These are phyloP conservation scores for Croton setiger DNA, from an alignment of 441 rosid species.

Conservation along the genomic window DNA sequence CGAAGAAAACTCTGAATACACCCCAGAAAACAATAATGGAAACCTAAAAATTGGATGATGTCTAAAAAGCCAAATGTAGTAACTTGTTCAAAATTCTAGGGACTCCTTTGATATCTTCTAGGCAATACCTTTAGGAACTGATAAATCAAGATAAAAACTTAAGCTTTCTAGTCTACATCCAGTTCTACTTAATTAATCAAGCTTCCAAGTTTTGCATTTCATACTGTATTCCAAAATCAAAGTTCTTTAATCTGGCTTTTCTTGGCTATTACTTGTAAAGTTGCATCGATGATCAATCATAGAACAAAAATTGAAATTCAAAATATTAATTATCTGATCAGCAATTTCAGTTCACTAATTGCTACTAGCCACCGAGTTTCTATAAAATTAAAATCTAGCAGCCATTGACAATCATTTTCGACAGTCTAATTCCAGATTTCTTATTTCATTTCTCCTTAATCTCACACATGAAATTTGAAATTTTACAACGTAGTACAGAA, in stretches of 20 bases:
- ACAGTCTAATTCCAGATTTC: neutral
- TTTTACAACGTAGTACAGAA: too few relatives aligned
- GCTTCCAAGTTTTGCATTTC: neutral
- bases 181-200: neutral
- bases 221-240: neutral
- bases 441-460: too few relatives aligned
- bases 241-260: neutral
- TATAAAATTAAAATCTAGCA: neutral
- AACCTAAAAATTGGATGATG: neutral
- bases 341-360: constrained; percentile 4
- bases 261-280: neutral
- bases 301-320: neutral
- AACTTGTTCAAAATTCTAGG: neutral
- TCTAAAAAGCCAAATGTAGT: neutral
- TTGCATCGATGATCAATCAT: neutral
- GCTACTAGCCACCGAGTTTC: neutral
- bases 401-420: neutral
- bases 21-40: neutral
- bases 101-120: neutral
- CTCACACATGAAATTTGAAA: too few relatives aligned
- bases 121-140: neutral
- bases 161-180: neutral
- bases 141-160: neutral
- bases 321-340: neutral
- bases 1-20: neutral